Percentiles rank a stretch among this genome's conserved stretches.
phyloP scores from a whole-genome alignment of 2,329 filamentous ascomycete genomes.

The Alternaria atra region DNA sequence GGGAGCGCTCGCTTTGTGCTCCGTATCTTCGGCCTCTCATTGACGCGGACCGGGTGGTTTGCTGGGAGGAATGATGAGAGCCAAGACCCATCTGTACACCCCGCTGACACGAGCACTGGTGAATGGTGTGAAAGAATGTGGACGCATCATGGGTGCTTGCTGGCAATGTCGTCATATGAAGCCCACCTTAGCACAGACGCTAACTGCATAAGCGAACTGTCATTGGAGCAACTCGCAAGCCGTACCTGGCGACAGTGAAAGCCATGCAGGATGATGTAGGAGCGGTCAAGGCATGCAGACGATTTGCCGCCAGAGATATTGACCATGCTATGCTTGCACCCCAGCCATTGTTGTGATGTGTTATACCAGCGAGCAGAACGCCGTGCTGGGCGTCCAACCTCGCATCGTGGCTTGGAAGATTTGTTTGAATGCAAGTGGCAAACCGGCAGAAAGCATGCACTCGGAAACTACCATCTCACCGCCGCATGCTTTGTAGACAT shows the following conservation, averaged over 20 bases:
- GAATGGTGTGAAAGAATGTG: constrained; percentile 18
- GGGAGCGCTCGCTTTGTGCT: neutral
- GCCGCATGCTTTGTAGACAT: constrained; percentile 18
- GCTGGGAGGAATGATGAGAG: constrained; percentile 33
- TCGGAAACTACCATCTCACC: constrained; percentile 32
- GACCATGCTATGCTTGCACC: constrained; percentile 4
- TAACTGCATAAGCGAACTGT: constrained; percentile 5
- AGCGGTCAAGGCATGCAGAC: constrained; percentile 25
- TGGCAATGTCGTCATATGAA: constrained; percentile 22
- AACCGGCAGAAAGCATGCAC: constrained; percentile 16
- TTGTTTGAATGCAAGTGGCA: constrained; percentile 14
- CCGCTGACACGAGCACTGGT: constrained; percentile 28
- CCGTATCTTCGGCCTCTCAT: constrained; percentile 24
- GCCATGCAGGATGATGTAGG: constrained; percentile 31
- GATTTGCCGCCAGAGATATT: constrained; percentile 16
- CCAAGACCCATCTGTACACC: constrained; percentile 32
- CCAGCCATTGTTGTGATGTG: constrained; percentile 3
- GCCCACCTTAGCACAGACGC: constrained; percentile 13
- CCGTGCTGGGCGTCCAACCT: constrained; percentile 7
- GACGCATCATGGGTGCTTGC: constrained; percentile 25
- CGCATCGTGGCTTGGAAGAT: constrained; percentile 12
- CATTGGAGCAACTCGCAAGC: constrained; percentile 26
- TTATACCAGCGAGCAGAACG: neutral
- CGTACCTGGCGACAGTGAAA: constrained; percentile 25
- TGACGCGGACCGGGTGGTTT: constrained; percentile 23